phyloP scores from a whole-genome alignment of 768 basidiomycete species.

The Tephrocybe sp. region DNA sequence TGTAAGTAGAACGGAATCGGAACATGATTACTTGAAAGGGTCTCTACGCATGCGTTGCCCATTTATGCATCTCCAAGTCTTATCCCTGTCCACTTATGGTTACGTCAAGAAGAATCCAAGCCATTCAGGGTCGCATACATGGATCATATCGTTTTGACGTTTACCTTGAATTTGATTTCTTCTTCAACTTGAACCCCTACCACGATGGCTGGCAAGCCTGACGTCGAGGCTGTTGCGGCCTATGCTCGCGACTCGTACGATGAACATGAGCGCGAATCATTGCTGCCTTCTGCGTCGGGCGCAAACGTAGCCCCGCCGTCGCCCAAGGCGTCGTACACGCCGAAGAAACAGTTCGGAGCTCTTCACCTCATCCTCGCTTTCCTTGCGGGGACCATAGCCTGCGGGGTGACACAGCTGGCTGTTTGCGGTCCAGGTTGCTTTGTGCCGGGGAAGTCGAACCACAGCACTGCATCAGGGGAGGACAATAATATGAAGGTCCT shows the following conservation, averaged over 20 bases:
- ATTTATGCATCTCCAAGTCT: too few species aligned
- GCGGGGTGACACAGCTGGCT: slow-evolving; percentile 50
- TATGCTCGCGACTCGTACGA: slow-evolving; percentile 16
- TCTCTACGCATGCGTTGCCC: too few species aligned
- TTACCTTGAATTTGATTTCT: too few species aligned
- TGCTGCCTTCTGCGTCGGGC: slow-evolving; percentile 28
- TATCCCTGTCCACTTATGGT: too few species aligned
- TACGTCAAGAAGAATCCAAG: too few species aligned
- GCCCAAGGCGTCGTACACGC: slow-evolving; percentile 11
- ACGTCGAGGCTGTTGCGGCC: slow-evolving; percentile 22
- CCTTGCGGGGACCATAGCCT: slow-evolving; percentile 50
- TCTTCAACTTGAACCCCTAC: background rate
- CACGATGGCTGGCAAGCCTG: slow-evolving; percentile 17
- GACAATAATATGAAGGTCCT: slow-evolving; percentile 29
- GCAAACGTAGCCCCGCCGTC: slow-evolving; percentile 3
- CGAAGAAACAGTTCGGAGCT: slow-evolving; percentile 28
- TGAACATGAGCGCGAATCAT: slow-evolving; percentile 33
- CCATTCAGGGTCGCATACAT: too few species aligned
- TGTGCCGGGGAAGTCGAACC: slow-evolving; percentile 15
- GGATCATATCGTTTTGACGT: too few species aligned
- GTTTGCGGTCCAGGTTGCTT: slow-evolving; percentile 43
- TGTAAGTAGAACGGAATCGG: too few species aligned
- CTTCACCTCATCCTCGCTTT: slow-evolving; percentile 51
- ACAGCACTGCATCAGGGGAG: background rate
- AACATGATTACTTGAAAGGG: too few species aligned